Percentiles rank a stretch among this genome's conserved stretches.
phyloP scores from a whole-genome alignment of 2,329 filamentous ascomycete species.

The Aspergillus brunneoviolaceus region DNA sequence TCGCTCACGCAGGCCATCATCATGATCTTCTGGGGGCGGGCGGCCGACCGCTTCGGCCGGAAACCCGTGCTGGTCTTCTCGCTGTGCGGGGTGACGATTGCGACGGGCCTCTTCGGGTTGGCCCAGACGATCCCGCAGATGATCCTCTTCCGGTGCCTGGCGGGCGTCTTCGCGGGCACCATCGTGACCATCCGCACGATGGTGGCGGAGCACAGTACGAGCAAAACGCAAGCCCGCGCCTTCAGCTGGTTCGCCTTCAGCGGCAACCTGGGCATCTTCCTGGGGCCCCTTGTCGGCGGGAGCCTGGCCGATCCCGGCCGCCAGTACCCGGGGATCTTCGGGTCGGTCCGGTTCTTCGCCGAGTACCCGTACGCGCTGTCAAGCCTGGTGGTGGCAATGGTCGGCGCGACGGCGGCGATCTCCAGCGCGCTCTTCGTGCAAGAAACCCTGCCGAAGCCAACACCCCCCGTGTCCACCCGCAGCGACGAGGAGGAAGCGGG shows the following conservation, averaged over 20 bases:
- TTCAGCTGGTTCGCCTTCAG: slow-evolving; percentile 77
- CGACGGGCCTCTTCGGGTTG: slow-evolving; percentile 67
- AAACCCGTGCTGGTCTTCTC: slow-evolving; percentile 71
- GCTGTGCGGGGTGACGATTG: slow-evolving; percentile 61
- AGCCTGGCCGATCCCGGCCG: slow-evolving; percentile 64
- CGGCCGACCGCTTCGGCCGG: slow-evolving; percentile 66
- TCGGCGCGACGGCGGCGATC: slow-evolving; percentile 55
- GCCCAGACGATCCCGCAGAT: slow-evolving; percentile 60
- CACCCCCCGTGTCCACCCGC: background rate
- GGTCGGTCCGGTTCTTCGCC: slow-evolving; percentile 56
- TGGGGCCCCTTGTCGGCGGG: slow-evolving; percentile 67
- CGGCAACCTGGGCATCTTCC: slow-evolving; percentile 70
- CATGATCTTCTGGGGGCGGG: slow-evolving; percentile 66
- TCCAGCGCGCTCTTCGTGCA: slow-evolving; percentile 53
- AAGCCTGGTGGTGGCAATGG: slow-evolving; percentile 55
- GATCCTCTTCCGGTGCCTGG: slow-evolving; percentile 68
- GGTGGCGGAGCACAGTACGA: slow-evolving; percentile 70
- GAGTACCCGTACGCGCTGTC: slow-evolving; percentile 67
- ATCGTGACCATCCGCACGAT: slow-evolving; percentile 74
- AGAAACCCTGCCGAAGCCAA: slow-evolving; percentile 55
- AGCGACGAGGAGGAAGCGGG: background rate
- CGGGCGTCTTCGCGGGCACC: slow-evolving; percentile 72
- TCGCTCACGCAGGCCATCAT: slow-evolving; percentile 73
- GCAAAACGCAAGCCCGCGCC: slow-evolving; percentile 67
- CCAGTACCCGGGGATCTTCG: slow-evolving; percentile 63